Evolutionary conservation across 2,329 filamentous ascomycete species (phyloP).

Genomic region (Colletotrichum sp.): DNA sequence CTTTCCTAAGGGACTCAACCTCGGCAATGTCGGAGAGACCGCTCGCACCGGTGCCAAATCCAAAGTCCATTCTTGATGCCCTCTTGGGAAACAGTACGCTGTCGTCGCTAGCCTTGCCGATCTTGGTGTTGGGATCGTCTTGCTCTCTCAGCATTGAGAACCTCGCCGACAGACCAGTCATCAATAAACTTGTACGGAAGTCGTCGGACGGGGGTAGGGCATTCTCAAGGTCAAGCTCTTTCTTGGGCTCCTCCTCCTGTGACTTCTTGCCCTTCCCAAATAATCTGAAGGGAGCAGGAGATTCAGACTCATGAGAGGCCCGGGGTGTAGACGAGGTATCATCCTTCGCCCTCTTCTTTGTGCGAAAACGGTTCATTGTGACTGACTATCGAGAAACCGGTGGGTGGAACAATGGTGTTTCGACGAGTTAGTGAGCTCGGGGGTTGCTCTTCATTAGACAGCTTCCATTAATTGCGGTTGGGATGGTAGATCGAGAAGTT

Average conservation of each 20-base stretch:
- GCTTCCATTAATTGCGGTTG: constrained; percentile 11
- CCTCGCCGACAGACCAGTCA: constrained; percentile 91
- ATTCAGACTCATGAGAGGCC: constrained; percentile 60
- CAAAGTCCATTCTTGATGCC: constrained; percentile 77
- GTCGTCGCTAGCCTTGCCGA: constrained; percentile 95
- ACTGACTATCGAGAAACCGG: not conserved
- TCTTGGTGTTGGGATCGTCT: constrained; percentile 85
- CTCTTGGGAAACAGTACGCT: constrained; percentile 86
- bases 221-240: constrained; percentile 72
- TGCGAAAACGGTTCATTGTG: constrained; percentile 78
- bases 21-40: constrained; percentile 85
- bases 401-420: not conserved
- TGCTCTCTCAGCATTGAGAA: constrained; percentile 98
- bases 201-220: constrained; percentile 85
- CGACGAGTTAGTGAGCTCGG: constrained; percentile 2
- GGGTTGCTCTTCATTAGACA: constrained; percentile 10
- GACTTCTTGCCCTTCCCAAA: constrained; percentile 62
- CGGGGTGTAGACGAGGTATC: constrained; percentile 44
- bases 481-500: not conserved
- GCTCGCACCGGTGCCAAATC: constrained; percentile 45
- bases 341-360: constrained; percentile 72
- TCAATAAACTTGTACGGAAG: constrained; percentile 92
- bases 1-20: constrained; percentile 77
- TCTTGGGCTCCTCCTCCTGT: constrained; percentile 61
- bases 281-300: constrained; percentile 54